phyloP scores from a whole-genome alignment of 306 rosid species.

The Lathyrus aphaca region DNA sequence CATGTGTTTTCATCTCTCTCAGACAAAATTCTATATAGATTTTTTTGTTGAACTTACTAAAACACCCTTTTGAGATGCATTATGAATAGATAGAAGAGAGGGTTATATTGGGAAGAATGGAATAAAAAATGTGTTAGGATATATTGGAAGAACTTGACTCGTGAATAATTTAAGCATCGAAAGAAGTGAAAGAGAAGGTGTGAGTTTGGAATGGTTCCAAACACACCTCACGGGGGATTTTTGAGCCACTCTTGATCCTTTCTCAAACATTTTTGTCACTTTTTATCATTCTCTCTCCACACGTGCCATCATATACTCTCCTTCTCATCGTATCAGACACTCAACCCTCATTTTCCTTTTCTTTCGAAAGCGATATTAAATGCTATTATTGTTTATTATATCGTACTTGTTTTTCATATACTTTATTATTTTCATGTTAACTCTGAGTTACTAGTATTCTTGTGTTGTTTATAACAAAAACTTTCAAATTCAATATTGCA shows the following conservation, averaged over 20 bases:
- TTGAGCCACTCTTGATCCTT: conserved; percentile 40
- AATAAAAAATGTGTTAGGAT: too few relatives aligned
- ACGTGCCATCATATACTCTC: conserved; percentile 59
- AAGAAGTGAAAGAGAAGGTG: conserved; percentile 74
- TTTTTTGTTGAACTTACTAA: conserved; percentile 44
- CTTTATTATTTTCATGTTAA: too few relatives aligned
- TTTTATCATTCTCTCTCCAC: conserved; percentile 65
- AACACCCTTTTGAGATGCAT: conserved; percentile 49
- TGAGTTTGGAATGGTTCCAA: conserved; percentile 79
- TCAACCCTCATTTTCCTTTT: conserved; percentile 17
- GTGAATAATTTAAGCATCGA: conserved; percentile 54
- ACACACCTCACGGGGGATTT: conserved; percentile 98
- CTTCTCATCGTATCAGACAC: conserved; percentile 45
- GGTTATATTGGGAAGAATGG: too few relatives aligned
- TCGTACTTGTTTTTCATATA: too few relatives aligned
- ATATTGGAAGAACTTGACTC: too few relatives aligned
- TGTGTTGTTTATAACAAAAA: too few relatives aligned
- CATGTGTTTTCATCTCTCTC: conserved; percentile 67
- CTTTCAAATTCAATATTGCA: too few relatives aligned
- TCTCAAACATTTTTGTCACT: conserved; percentile 39
- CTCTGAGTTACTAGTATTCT: too few relatives aligned
- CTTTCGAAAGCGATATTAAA: conserved; percentile 30
- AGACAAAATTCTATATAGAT: conserved; percentile 36
- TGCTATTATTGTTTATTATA: too few relatives aligned
- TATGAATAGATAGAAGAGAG: too few relatives aligned